Evolutionary conservation across 2,329 filamentous ascomycete genomes (phyloP), one percentile per base, ranked within the genome.

Genomic region (Gaeumannomyces tritici): DNA sequence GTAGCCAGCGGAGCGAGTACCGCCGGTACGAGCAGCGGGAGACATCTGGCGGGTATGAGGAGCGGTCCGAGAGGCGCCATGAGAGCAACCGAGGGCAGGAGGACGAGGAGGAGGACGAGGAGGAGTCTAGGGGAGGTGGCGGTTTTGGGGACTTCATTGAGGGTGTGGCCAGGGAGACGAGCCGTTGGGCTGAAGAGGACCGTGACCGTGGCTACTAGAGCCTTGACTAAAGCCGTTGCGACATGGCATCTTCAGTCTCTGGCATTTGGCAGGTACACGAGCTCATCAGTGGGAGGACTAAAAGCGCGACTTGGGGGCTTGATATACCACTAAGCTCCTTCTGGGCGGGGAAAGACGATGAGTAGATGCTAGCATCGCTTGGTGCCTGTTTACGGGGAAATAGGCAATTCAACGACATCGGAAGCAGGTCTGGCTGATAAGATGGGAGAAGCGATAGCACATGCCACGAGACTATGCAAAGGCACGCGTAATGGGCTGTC

Each of bases 21-120:
- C 78, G 79, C 63, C 82, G 84, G 35, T 86, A 83, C 66, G 85
- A 88, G 68, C 81, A 88, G 68, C 77, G 82, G 58, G 74, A 79
- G 42, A 70, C 71, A 7, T 72, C 72, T 31, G 70, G 73, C 66
- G 81, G 57, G 27, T 88, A 85, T 67, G 77, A 88, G 69, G 79
- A 88, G 70, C 77, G 76, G 59, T 69, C 55, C 67, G 70, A 27
- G 66, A 67, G 47, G 31, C 64, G 69, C 29, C 66, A 65, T 21
- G 64, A 63, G 21, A 59, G 62, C 54, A 61, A 62, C 21, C 62
- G 61, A 9, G 63, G 59, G 33, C 55, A 26, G 18, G 51, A 61
- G 11, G 24, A 51, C 29, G 61, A 62, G n/a, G 56, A 55, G 42
- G 31, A 33, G 31, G 31, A 33, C 8, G 31, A 33, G 31, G 42